phyloP scores from a whole-genome alignment of 176 grass and related monocot genomes.

The Hordeum vulgare region DNA sequence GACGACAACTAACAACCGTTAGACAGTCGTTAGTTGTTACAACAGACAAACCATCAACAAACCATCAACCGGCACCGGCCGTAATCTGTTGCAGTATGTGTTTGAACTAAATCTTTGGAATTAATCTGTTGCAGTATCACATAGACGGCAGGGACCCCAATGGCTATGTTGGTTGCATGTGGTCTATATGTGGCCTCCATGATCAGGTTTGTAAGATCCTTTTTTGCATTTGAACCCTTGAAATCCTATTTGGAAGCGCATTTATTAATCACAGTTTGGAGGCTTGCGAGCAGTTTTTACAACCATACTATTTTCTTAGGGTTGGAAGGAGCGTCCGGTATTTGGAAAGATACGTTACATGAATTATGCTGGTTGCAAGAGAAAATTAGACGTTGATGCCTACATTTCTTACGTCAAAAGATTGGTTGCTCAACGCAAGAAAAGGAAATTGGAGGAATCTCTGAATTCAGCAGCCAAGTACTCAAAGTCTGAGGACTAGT shows the following conservation, averaged over 20 bases:
- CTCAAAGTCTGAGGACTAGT: slow-evolving; percentile 10
- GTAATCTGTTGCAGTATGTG: neutral
- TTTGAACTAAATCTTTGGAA: neutral
- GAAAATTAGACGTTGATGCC: slow-evolving; percentile 80
- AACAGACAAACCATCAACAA: neutral
- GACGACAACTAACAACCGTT: neutral
- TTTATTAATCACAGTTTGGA: neutral
- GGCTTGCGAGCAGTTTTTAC: neutral
- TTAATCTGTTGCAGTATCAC: slow-evolving; percentile 54
- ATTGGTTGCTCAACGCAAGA: slow-evolving; percentile 52
- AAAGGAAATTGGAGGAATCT: slow-evolving; percentile 45
- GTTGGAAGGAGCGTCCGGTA: slow-evolving; percentile 89
- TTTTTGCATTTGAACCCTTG: neutral
- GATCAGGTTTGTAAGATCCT: slow-evolving; percentile 60
- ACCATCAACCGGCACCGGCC: neutral
- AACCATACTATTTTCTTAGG: slow-evolving; percentile 36
- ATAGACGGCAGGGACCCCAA: slow-evolving; percentile 89
- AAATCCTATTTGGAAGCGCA: slow-evolving; percentile 4
- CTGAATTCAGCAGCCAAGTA: slow-evolving; percentile 9
- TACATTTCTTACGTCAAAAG: slow-evolving; percentile 77
- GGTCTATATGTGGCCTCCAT: slow-evolving; percentile 95
- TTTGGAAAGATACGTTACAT: slow-evolving; percentile 99
- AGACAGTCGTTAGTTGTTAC: neutral
- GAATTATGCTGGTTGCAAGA: slow-evolving; percentile 93
- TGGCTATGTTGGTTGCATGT: slow-evolving; percentile 98